phyloP scores from a whole-genome alignment of 768 basidiomycete genomes.

The Fibroporia radiculosa region DNA sequence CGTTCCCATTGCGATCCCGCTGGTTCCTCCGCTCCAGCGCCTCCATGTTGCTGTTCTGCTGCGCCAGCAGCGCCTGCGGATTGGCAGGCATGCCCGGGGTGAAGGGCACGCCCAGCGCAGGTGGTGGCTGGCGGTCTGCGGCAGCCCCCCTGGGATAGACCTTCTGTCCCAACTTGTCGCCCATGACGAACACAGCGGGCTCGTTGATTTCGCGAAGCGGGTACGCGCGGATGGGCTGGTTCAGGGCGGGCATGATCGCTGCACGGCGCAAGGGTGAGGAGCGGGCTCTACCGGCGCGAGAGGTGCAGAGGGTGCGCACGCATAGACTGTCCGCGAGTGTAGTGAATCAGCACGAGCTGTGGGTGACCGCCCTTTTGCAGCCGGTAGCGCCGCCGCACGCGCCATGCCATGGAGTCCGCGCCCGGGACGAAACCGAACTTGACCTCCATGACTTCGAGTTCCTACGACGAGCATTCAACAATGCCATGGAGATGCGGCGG shows the following conservation, averaged over 20 bases:
- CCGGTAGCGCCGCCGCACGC: conserved; percentile 64
- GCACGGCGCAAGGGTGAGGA: conserved; percentile 1
- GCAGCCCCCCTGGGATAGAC: conserved; percentile 21
- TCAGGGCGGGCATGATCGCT: conserved; percentile 57
- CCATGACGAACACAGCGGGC: conserved; percentile 60
- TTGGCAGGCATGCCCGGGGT: conserved; percentile 13
- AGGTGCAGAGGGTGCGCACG: conserved; percentile 36
- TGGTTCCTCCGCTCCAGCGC: conserved; percentile 49
- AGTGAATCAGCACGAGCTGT: conserved; percentile 70
- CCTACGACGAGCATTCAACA: conserved; percentile 31
- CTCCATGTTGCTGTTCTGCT: conserved; percentile 69
- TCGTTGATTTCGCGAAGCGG: conserved; percentile 64
- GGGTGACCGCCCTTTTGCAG: conserved; percentile 67
- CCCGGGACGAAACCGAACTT: conserved; percentile 76
- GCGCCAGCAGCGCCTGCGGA: conserved; percentile 62
- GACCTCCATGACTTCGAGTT: conserved; percentile 68
- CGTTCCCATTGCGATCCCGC: conserved; percentile 37
- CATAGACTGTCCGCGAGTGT: conserved; percentile 53
- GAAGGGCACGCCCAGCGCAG: conserved; percentile 13
- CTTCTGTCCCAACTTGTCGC: conserved; percentile 70
- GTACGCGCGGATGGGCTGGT: conserved; percentile 60
- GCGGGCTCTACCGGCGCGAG: conserved; percentile 5
- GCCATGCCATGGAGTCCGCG: conserved; percentile 55
- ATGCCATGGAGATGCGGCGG: conserved; percentile 1
- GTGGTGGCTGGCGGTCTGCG: conserved; percentile 7